Base-by-base conservation (phyloP, 139 green algal species). In the Ostreobium quekettii region DNA sequence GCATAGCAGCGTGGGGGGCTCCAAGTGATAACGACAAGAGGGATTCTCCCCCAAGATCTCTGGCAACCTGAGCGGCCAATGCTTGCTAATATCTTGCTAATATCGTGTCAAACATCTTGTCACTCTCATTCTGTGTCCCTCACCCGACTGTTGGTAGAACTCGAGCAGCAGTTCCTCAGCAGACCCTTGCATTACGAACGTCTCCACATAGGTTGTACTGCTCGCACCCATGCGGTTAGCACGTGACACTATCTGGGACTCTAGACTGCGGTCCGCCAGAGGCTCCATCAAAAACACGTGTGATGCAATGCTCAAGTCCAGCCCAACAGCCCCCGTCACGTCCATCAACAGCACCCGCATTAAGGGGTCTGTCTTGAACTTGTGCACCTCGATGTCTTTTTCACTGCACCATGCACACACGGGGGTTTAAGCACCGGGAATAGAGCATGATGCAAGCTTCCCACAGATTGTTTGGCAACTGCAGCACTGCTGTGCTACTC, bases 251-350 rank as follows among this genome's bases (percentile, higher is more conserved):
- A 98, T 79, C 80, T 93, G 86, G 46, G 89, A 65, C 74, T 93
- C 79, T 69, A 93, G 66, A 4, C 76, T 64, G 1, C 35, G 30
- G 71, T 98, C 88, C n/a, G 73, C 77, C 30, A 98, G 74, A 0
- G 93, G 93, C 79, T 98, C 93, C 92, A 97, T 93, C 24, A 98
- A 73, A 64, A 95, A 93, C 7, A 98, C 88, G 48, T 84, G 71
- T 22, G 56, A 62, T 11, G 88, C 90, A 74, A 97, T 97, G 19
- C 74, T 85, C 48, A 98, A 81, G 74, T 97, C 93, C 37, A 98
- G 80, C 0, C 93, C 93, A 32, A 97, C 84, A 3, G 83, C 74
- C 3, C 86, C 89, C 0, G 67, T 75, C 26, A 76, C 70, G 67
- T 96, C 90, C 86, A 96, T 93, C 33, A 95, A 59, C 67, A 96